Percentiles rank a stretch among this genome's conserved stretches.
Evolutionary conservation across 306 rosid species (phyloP).

Genomic region (Cucumis melo): DNA sequence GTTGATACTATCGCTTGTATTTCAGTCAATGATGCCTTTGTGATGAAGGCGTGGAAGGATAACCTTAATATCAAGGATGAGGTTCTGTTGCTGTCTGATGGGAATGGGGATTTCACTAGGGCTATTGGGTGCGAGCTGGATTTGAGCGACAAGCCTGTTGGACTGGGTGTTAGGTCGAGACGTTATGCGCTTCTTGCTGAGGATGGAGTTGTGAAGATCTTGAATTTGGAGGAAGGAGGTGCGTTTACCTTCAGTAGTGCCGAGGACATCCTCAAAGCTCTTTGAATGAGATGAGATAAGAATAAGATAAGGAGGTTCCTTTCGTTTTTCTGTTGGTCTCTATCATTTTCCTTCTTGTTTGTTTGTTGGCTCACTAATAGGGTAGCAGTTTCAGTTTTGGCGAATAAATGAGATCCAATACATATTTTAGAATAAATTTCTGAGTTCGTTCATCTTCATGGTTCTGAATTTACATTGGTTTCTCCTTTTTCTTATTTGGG

Average conservation of each 20-base stretch:
- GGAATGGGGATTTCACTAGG: slow-evolving; percentile 70
- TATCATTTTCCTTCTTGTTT: not conserved
- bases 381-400: not conserved
- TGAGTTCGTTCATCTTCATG: not conserved
- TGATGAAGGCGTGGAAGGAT: slow-evolving; percentile 86
- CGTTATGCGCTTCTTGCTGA: slow-evolving; percentile 77
- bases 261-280: slow-evolving; percentile 59
- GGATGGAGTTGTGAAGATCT: slow-evolving; percentile 77
- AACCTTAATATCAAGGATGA: slow-evolving; percentile 54
- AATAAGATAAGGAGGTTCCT: not conserved
- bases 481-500: not conserved
- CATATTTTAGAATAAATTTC: not conserved
- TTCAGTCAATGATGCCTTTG: slow-evolving; percentile 87
- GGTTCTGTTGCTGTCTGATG: slow-evolving; percentile 63
- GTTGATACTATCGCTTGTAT: slow-evolving; percentile 80
- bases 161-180: slow-evolving; percentile 82
- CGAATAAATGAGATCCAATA: not conserved
- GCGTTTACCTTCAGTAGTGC: slow-evolving; percentile 82
- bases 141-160: slow-evolving; percentile 87
- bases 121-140: slow-evolving; percentile 77
- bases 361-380: not conserved
- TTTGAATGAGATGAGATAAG: slow-evolving; percentile 16
- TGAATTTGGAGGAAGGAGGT: slow-evolving; percentile 98
- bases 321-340: not conserved
- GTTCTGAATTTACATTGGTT: not conserved